phyloP scores from a whole-genome alignment of 2,329 filamentous ascomycete genomes.

The Curvularia sp. region DNA sequence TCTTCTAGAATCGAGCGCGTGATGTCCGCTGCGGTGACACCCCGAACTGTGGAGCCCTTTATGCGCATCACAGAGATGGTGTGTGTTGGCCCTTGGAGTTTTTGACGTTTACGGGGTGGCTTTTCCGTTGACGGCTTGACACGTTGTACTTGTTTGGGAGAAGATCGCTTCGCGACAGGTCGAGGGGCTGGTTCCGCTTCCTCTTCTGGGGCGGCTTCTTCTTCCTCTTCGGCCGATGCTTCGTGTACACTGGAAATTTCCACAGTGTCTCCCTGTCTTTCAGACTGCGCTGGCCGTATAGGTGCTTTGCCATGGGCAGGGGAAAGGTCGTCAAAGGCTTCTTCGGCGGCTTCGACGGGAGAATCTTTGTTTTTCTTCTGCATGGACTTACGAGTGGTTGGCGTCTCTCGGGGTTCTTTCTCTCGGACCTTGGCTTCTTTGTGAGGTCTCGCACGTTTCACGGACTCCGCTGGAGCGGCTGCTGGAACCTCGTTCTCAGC shows the following conservation, averaged over 20 bases:
- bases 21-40: constrained; percentile 61
- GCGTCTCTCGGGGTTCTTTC: constrained; percentile 21
- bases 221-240: constrained; percentile 25
- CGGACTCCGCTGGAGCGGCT: not conserved
- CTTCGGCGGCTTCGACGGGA: constrained; percentile 8
- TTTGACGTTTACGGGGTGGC: constrained; percentile 41
- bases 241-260: constrained; percentile 28
- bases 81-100: constrained; percentile 39
- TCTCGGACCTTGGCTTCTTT: constrained; percentile 10
- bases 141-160: constrained; percentile 22
- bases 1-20: constrained; percentile 60
- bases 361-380: constrained; percentile 12
- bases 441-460: constrained; percentile 24
- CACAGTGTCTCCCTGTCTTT: constrained; percentile 8
- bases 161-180: constrained; percentile 18
- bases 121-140: constrained; percentile 28
- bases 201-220: constrained; percentile 28
- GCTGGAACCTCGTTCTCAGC: not conserved
- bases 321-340: constrained; percentile 30
- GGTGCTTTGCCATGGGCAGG: constrained; percentile 21
- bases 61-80: constrained; percentile 49
- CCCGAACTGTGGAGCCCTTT: constrained; percentile 44
- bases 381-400: constrained; percentile 19
- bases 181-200: constrained; percentile 19
- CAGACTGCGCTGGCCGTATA: constrained; percentile 9